Base-by-base conservation (phyloP, 208 protist species). In the Wallacemonas rigidus region DNA sequence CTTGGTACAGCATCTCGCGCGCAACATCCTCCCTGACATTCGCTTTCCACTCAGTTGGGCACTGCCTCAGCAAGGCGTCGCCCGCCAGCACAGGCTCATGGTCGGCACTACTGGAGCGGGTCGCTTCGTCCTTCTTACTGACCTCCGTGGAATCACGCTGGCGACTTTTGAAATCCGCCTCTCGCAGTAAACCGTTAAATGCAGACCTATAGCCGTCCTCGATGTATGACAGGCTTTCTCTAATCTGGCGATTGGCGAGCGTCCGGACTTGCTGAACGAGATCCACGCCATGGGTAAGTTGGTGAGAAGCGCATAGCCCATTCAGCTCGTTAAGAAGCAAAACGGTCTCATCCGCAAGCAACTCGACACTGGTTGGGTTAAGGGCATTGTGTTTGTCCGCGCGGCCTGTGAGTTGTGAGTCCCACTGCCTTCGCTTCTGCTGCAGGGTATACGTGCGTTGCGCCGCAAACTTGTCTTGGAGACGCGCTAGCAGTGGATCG, bases 171-270 rank as follows among this genome's bases (percentile, higher is more conserved):
- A 12, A 4, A 45, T 72, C 71, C 1, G 67, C 57, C 57, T 87
- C 74, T 1, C 79, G 67, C 14, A 88, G 39, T 12, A 93, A 53
- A 35, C 78, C 80, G 43, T 90, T 56, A 53, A 94, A 97, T 26
- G 76, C 84, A 2, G 88, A 93, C 5, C 75, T 85, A 80, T 97
- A 95, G 26, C 89, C 89, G 7, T 88, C 79, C 63, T 95, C 88
- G 15, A 94, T 57, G 58, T 79, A 88, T 1, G 76, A 80, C 62
- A 93, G 69, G 1, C 82, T 78, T 77, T 95, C 79, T 8, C 86
- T 79, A 17, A 97, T 48, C 58, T 97, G 85, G 2, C 61, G 71
- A 71, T 97, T 94, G 44, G 85, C 82, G 36, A 80, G 68, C 0
- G 41, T 35, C 15, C 88, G 89, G 53, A 93, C 88, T 58, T 81